Base-by-base conservation (phyloP, 441 rosid species). In the Gossypium schwendimanii region DNA sequence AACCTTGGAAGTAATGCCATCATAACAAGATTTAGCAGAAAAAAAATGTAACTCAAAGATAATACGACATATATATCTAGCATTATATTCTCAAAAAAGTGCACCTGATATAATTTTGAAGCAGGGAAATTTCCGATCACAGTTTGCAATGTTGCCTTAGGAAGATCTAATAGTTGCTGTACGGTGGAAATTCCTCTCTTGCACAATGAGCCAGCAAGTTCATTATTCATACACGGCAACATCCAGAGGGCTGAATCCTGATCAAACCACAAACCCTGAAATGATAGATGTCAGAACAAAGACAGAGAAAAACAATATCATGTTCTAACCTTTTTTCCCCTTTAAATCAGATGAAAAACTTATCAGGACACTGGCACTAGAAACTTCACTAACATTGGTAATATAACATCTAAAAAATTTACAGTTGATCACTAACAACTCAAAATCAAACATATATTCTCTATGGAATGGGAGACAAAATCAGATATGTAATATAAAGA, bases 191-290 rank as follows among this genome's bases (percentile, higher is more conserved):
- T 83, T 80, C 89, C 95, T 75, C 82, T 82, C 62, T 75, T 74
- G 47, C 83, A 78, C 52, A 93, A 86, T 33, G 74, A 73, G 44
- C 77, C 76, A 14, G 75, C 82, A 47, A 91, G 91, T 77, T 91
- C 93, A 63, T 79, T 73, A 77, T 84, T 88, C 98, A 95, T 93
- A 89, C 95, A 90, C 49, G 95, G 94, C 83, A 95, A 71, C 97
- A 93, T 91, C 96, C 95, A 86, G 72, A 95, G 71, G 9, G 92
- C 70, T 58, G 96, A 91, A 85, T 86, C 91, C 65, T 84, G 76
- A 67, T 88, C 98, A 53, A 82, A 91, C 99, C 99, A 93, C 82
- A 88, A 81, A 78, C 99, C 99, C 99, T 95, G 77, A 45, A 36
- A 64, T 71, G 47, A 75, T 41, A 61, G 63, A 61, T 26, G 33